Evolutionary conservation across 257 asterid species (phyloP).

Genomic region (Craterostigma plantagineum): DNA sequence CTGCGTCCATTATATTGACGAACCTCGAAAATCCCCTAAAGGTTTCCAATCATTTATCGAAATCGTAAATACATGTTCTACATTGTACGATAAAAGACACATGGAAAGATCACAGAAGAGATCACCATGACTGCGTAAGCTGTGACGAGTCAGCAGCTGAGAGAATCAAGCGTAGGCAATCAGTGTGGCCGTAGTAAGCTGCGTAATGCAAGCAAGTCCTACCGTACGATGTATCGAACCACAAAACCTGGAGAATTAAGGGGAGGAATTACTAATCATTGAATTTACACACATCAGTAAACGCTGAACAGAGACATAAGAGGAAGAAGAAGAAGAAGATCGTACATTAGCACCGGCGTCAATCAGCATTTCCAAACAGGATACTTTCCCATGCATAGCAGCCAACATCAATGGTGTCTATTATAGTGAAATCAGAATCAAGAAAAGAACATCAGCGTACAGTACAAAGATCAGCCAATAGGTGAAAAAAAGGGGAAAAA

Average conservation of each 20-base stretch:
- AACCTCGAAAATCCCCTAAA: slow-evolving; percentile 79
- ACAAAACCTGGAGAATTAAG: slow-evolving; percentile 49
- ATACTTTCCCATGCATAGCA: slow-evolving; percentile 93
- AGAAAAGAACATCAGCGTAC: not conserved
- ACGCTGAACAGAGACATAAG: not conserved
- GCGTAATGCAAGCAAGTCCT: slow-evolving; percentile 98
- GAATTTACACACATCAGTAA: too few species aligned
- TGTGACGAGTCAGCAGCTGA: slow-evolving; percentile 62
- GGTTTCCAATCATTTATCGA: too few species aligned
- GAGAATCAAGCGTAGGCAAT: slow-evolving; percentile 67
- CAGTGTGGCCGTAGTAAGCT: slow-evolving; percentile 77
- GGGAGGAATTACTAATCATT: too few species aligned
- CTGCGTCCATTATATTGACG: slow-evolving; percentile 55
- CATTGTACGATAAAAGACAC: too few species aligned
- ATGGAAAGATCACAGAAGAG: too few species aligned
- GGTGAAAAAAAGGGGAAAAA: slow-evolving; percentile 7
- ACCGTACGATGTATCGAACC: slow-evolving; percentile 73
- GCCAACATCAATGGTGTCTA: slow-evolving; percentile 99
- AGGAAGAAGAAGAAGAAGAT: not conserved
- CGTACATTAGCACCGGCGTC: slow-evolving; percentile 91
- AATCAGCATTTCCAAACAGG: slow-evolving; percentile 64
- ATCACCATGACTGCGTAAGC: slow-evolving; percentile 62
- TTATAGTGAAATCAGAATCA: slow-evolving; percentile 5
- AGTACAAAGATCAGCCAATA: too few species aligned
- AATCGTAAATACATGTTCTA: too few species aligned